phyloP scores from a whole-genome alignment of 371 early-diverging fungal species.

The Mucor saturninus region DNA sequence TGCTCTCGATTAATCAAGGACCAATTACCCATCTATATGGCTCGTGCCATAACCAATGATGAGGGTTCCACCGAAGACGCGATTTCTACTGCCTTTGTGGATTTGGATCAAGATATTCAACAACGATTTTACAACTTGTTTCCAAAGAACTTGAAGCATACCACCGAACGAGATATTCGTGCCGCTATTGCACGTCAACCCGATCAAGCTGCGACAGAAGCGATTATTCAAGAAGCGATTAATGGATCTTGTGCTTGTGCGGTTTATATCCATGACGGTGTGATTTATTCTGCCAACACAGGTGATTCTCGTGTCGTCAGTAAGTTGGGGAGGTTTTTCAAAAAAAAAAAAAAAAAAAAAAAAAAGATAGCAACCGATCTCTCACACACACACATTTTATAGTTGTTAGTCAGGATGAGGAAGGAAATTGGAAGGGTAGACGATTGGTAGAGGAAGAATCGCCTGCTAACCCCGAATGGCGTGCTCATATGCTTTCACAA shows the following conservation, averaged over 20 bases:
- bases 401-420: slow-evolving; percentile 53
- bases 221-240: slow-evolving; percentile 58
- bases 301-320: slow-evolving; percentile 77
- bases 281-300: slow-evolving; percentile 79
- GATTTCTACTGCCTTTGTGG: slow-evolving; percentile 58
- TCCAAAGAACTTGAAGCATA: slow-evolving; percentile 37
- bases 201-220: slow-evolving; percentile 34
- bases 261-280: slow-evolving; percentile 72
- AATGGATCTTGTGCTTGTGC: slow-evolving; percentile 82
- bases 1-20: slow-evolving; percentile 43
- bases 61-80: slow-evolving; percentile 29
- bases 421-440: slow-evolving; percentile 52
- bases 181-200: slow-evolving; percentile 43
- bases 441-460: slow-evolving; percentile 57
- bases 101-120: slow-evolving; percentile 64
- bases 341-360: not conserved
- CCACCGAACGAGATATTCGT: slow-evolving; percentile 50
- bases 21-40: slow-evolving; percentile 53
- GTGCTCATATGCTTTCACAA: slow-evolving; percentile 45
- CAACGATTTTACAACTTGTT: slow-evolving; percentile 58
- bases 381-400: not conserved
- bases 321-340: slow-evolving; percentile 37
- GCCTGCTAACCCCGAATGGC: slow-evolving; percentile 50
- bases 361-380: too few species aligned
- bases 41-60: slow-evolving; percentile 29